phyloP scores from a whole-genome alignment of 2,329 filamentous ascomycete genomes.

The Ascochyta fabae region DNA sequence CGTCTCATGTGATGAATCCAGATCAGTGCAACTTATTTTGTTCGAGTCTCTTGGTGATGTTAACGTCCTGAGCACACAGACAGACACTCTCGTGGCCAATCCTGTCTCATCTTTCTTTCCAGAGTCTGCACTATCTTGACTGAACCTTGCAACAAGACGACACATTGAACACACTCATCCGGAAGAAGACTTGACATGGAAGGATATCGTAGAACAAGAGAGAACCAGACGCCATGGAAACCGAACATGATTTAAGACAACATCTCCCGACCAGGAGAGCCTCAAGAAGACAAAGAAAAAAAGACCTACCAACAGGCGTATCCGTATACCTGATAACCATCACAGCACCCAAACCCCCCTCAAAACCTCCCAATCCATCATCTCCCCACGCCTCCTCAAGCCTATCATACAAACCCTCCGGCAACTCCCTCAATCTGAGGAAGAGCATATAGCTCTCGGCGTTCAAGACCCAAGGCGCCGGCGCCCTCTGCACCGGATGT shows the following conservation, averaged over 20 bases:
- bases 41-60: background rate
- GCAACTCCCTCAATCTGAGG: slow-evolving; percentile 30
- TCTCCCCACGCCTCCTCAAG: slow-evolving; percentile 30
- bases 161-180: background rate
- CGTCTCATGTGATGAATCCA: too few relatives aligned
- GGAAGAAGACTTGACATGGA: background rate
- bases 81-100: background rate
- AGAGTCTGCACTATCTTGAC: background rate
- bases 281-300: background rate
- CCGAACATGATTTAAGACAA: background rate
- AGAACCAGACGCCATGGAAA: too few relatives aligned
- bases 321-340: slow-evolving; percentile 40
- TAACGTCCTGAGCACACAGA: background rate
- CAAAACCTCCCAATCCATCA: slow-evolving; percentile 28
- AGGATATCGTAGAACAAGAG: too few relatives aligned
- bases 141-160: background rate
- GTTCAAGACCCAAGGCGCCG: slow-evolving; percentile 36
- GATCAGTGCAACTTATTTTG: too few relatives aligned
- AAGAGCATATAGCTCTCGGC: slow-evolving; percentile 37
- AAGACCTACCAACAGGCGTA: slow-evolving; percentile 41
- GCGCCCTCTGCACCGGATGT: slow-evolving; percentile 32
- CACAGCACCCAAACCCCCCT: slow-evolving; percentile 36
- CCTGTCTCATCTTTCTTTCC: background rate
- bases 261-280: background rate
- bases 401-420: slow-evolving; percentile 34